Conservation (phyloP, 257 asterid species). For the Solanum bukasovii region DNA sequence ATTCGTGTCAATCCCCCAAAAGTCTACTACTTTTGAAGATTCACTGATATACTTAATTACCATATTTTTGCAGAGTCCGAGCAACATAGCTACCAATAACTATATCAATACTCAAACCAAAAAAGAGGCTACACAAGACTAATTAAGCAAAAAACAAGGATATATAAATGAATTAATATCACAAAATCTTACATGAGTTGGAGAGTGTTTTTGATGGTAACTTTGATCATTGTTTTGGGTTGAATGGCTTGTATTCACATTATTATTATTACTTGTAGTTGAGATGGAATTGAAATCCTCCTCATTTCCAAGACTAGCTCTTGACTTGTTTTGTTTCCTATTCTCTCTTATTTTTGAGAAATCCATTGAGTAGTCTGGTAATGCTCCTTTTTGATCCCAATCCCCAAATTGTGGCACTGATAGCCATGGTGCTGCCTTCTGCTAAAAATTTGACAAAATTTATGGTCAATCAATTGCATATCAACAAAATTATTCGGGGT, state of each 20-base stretch:
- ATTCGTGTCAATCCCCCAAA: not conserved
- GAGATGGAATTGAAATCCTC: slow-evolving; percentile 56
- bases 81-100: not conserved
- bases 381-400: slow-evolving; percentile 70
- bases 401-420: slow-evolving; percentile 92
- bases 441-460: not conserved
- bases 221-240: slow-evolving; percentile 20
- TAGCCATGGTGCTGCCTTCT: slow-evolving; percentile 60
- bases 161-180: not conserved
- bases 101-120: not conserved
- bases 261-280: slow-evolving; percentile 7
- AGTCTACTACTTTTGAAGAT: not conserved
- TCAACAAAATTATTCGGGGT: not conserved
- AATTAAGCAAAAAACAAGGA: not conserved
- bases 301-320: slow-evolving; percentile 85
- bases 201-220: slow-evolving; percentile 32
- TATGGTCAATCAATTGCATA: not conserved
- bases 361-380: slow-evolving; percentile 85
- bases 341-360: slow-evolving; percentile 75
- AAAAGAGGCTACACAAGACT: not conserved
- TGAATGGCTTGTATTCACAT: slow-evolving; percentile 16
- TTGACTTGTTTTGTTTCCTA: slow-evolving; percentile 82
- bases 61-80: not conserved
- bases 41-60: too few relatives aligned
- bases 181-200: slow-evolving; percentile 37